Conservation (phyloP, 176 grass and related monocot species). For the Juncus effusus region DNA sequence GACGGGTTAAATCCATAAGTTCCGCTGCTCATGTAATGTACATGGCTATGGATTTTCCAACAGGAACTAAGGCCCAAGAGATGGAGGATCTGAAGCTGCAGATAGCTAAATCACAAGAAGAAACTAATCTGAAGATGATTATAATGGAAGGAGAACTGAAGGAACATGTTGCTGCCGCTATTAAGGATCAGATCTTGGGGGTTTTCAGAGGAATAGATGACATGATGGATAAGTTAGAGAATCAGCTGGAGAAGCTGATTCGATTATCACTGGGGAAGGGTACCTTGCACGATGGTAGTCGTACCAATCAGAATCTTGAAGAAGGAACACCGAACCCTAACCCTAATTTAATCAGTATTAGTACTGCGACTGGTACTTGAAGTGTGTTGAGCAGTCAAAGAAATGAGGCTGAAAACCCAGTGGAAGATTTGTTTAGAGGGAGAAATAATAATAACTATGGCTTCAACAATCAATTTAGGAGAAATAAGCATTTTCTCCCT, state of each 20-base stretch:
- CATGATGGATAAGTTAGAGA: neutral
- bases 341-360: neutral
- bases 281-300: neutral
- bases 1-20: no score
- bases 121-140: neutral
- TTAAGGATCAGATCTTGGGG: neutral
- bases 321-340: neutral
- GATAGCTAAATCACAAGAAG: neutral
- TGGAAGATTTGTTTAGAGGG: neutral
- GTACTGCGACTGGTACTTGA: neutral
- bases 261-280: neutral
- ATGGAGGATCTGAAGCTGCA: neutral
- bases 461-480: neutral
- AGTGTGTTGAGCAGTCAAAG: neutral
- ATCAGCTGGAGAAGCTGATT: neutral
- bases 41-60: neutral
- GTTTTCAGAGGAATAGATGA: neutral
- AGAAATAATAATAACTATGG: neutral
- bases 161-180: neutral
- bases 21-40: no score
- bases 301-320: no score
- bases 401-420: neutral
- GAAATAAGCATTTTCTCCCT: neutral
- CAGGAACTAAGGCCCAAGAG: neutral
- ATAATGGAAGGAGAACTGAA: neutral